Conservation (phyloP, 2,329 filamentous ascomycete species). For the Emydomyces testavorans region DNA sequence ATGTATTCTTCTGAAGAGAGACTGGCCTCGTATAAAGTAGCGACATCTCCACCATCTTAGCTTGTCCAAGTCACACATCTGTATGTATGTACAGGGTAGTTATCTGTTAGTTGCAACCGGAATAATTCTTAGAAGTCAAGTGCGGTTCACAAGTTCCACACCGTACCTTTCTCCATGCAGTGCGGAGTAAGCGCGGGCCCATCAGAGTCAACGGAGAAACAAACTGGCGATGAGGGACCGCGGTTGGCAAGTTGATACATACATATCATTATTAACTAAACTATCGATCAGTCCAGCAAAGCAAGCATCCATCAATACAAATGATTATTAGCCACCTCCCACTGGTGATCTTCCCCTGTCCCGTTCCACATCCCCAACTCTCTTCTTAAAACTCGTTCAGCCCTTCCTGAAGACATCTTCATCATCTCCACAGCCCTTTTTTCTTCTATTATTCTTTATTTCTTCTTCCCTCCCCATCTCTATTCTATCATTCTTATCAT, state of each 20-base stretch:
- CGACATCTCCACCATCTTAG: not conserved
- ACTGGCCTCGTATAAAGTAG: not conserved
- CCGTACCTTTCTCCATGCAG: too few species aligned
- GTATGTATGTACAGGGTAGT: too few species aligned
- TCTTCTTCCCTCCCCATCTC: not conserved
- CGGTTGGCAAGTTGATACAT: not conserved
- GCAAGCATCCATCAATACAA: not conserved
- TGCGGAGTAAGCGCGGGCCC: too few species aligned
- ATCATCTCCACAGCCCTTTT: not conserved
- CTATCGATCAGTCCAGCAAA: not conserved
- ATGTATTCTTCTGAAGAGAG: too few species aligned
- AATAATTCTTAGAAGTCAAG: too few species aligned
- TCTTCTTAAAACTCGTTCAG: not conserved
- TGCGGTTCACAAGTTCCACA: too few species aligned
- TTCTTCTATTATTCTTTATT: not conserved
- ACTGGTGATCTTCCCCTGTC: constrained; percentile 10
- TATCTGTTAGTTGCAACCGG: too few species aligned
- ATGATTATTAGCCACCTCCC: constrained; percentile 5
- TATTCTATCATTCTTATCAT: not conserved
- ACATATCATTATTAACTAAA: not conserved
- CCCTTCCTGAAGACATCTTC: not conserved
- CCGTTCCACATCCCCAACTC: constrained; percentile 1
- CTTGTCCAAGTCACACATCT: too few species aligned
- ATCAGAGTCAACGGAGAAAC: too few species aligned
- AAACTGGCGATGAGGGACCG: too few species aligned